phyloP scores from a whole-genome alignment of 768 basidiomycete genomes.

The Collybia sp. region DNA sequence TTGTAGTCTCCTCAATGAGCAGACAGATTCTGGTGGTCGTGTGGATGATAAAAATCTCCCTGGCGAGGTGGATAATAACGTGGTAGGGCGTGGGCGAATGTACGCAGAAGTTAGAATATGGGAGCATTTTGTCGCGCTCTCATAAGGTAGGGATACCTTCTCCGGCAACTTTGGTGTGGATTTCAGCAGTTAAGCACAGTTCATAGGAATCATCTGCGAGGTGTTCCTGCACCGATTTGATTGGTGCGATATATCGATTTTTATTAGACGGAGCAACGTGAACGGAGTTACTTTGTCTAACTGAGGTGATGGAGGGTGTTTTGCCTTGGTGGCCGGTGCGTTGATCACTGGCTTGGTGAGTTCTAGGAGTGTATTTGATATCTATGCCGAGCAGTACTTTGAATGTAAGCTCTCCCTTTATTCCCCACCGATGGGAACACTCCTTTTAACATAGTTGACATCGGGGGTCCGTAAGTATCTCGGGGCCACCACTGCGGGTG shows the following conservation, averaged over 20 bases:
- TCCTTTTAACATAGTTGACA: conserved; percentile 77
- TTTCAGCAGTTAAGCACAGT: conserved; percentile 81
- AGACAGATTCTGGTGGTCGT: conserved; percentile 56
- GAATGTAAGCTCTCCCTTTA: conserved; percentile 50
- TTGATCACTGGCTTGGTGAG: conserved; percentile 6
- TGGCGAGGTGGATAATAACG: conserved; percentile 84
- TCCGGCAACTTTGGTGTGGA: conserved; percentile 47
- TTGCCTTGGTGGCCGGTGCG: no score
- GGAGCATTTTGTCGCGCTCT: conserved; percentile 70
- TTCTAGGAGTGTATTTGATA: conserved; percentile 37
- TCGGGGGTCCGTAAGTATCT: conserved; percentile 73
- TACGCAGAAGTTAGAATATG: conserved; percentile 74
- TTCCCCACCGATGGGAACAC: conserved; percentile 61
- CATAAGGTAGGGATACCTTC: conserved; percentile 41
- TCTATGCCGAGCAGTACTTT: conserved; percentile 65
- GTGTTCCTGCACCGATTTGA: conserved; percentile 65
- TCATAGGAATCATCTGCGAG: conserved; percentile 92
- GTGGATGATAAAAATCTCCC: conserved; percentile 88
- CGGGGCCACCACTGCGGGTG: conserved; percentile 63
- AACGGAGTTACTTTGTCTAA: no score
- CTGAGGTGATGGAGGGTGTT: no score
- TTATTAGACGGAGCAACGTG: conserved; percentile 55
- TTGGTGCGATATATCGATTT: conserved; percentile 59
- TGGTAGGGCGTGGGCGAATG: conserved; percentile 70
- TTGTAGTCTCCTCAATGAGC: conserved; percentile 92